Evolutionary conservation across 148 eudicot species (phyloP), one percentile per base, ranked within the genome.

Genomic region (Fagopyrum tataricum): DNA sequence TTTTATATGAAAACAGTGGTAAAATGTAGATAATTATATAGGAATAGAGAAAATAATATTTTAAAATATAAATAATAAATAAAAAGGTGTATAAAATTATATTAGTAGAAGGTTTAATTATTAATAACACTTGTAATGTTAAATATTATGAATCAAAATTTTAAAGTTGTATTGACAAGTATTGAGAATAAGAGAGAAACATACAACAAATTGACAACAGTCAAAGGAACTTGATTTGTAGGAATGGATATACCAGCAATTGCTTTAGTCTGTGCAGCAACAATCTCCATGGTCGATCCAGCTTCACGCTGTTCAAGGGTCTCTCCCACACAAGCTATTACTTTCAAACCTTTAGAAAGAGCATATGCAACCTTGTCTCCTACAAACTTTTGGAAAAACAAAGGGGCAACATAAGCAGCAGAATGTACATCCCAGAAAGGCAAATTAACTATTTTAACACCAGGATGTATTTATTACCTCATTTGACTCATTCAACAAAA

Each of bases 281-380:
- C 93, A 72, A 90, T 92, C 4, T 85, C 90, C 96, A 90, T 76
- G 4, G 98, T 92, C 26, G 93, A 80, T 46, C 96, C 98, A 62
- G 96, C 82, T 83, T 92, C 98, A n/a, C 98, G 84, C 78, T 92
- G 91, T 76, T 92, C 96, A 80, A 92, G 93, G 73, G 96, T 88
- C 85, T 92, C 98, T 40, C 98, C 98, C 72, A 92, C 91, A 82
- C 98, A 92, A 72, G 98, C 98, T 77, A 92, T 92, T 47, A 92
- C 98, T 81, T 92, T 92, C 83, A 92, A 77, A 55, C 98, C 91
- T 82, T 90, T 79, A 41, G 93, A 82, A 73, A 92, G 93, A 47
- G 96, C 96, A 85, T 92, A 92, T 71, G 96, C 93, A 77, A 90
- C 96, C 77, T 92, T 92, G 40, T 92, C 98, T 72, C 91, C 98